Conservation (phyloP, 2,329 filamentous ascomycete species). For the Monosporascus ibericus region DNA sequence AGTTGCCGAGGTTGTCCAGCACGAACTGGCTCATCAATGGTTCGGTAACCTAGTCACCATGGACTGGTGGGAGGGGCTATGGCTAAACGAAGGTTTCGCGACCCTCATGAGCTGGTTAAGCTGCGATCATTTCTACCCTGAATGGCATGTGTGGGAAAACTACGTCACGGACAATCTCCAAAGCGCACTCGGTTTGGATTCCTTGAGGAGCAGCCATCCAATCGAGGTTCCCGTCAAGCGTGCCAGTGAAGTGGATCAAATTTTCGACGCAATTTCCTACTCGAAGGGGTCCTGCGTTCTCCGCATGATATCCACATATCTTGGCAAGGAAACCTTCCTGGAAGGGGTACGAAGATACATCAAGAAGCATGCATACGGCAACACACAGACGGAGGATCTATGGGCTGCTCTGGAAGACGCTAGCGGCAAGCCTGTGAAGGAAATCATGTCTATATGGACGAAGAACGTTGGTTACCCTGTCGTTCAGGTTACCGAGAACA, state of each 20-base stretch:
- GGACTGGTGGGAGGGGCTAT: slow-evolving; percentile 97
- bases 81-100: slow-evolving; percentile 91
- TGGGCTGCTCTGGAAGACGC: slow-evolving; percentile 85
- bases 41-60: slow-evolving; percentile 97
- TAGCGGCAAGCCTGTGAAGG: slow-evolving; percentile 83
- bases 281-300: slow-evolving; percentile 94
- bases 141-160: slow-evolving; percentile 97
- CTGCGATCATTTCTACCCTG: slow-evolving; percentile 90
- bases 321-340: slow-evolving; percentile 88
- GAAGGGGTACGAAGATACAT: slow-evolving; percentile 87
- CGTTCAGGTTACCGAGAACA: slow-evolving; percentile 74
- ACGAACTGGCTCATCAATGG: slow-evolving; percentile 96
- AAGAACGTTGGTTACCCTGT: slow-evolving; percentile 95
- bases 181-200: slow-evolving; percentile 80
- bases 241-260: slow-evolving; percentile 94
- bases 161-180: slow-evolving; percentile 93
- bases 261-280: slow-evolving; percentile 96
- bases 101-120: slow-evolving; percentile 80
- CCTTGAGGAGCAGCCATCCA: slow-evolving; percentile 87
- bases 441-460: slow-evolving; percentile 94
- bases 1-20: slow-evolving; percentile 91
- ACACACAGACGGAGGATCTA: slow-evolving; percentile 84
- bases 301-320: slow-evolving; percentile 93
- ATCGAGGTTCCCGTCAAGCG: slow-evolving; percentile 95
- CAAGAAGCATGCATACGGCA: slow-evolving; percentile 94